phyloP scores from a whole-genome alignment of 257 asterid genomes.

The Mitragyna speciosa region DNA sequence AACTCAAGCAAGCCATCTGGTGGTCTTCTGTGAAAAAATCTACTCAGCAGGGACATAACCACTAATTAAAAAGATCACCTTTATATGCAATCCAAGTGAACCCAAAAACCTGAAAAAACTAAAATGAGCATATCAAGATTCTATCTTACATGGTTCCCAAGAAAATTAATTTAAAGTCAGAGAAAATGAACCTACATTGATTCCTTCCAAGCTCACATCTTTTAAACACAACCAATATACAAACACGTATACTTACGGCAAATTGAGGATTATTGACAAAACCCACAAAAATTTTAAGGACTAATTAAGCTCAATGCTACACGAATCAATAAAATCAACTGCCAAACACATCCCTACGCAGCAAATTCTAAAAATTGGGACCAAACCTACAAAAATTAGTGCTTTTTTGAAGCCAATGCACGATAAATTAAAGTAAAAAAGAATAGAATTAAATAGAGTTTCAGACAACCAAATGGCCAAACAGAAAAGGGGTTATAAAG shows the following conservation, averaged over 20 bases:
- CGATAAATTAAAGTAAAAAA: not conserved
- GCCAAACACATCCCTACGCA: not conserved
- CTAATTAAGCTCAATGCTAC: slow-evolving; percentile 7
- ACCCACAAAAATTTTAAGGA: not conserved
- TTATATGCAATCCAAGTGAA: slow-evolving; percentile 26
- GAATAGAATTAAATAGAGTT: not conserved
- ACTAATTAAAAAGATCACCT: slow-evolving; percentile 30
- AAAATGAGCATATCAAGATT: not conserved
- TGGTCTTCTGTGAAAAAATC: slow-evolving; percentile 93
- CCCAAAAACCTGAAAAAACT: slow-evolving; percentile 29
- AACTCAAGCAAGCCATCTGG: slow-evolving; percentile 96
- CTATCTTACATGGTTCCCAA: not conserved
- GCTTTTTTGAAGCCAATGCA: not conserved
- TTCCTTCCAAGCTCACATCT: not conserved
- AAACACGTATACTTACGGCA: not conserved
- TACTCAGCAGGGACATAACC: slow-evolving; percentile 78
- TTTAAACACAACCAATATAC: not conserved
- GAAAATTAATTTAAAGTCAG: not conserved
- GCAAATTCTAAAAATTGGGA: no score
- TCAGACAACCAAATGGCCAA: slow-evolving; percentile 4
- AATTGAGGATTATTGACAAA: slow-evolving; percentile 4
- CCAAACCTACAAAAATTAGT: not conserved
- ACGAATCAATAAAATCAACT: not conserved
- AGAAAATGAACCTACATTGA: slow-evolving; percentile 5
- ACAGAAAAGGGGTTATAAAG: not conserved